Evolutionary conservation across 257 asterid genomes (phyloP).

Genomic region (Echites panduratus): DNA sequence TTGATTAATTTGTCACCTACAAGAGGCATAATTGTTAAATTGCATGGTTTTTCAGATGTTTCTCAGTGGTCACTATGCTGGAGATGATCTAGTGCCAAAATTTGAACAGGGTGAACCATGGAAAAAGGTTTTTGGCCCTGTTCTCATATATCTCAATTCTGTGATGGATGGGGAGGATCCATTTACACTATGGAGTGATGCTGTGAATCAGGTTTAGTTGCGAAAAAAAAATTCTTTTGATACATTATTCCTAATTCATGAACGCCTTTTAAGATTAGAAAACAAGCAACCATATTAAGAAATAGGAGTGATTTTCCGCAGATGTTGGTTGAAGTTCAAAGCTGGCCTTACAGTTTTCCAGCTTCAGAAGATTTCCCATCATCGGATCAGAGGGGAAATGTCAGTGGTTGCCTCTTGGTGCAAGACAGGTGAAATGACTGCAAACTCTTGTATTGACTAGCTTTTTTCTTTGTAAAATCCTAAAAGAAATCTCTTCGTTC

Average conservation of each 20-base stretch:
- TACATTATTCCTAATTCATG: neutral
- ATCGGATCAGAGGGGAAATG: conserved; percentile 46
- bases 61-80: conserved; percentile 75
- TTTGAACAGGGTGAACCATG: conserved; percentile 67
- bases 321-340: conserved; percentile 47
- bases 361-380: conserved; percentile 59
- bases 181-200: conserved; percentile 62
- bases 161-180: conserved; percentile 37
- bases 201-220: conserved; percentile 47
- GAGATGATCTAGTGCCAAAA: conserved; percentile 56
- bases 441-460: neutral
- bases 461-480: neutral
- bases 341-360: conserved; percentile 81
- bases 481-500: neutral
- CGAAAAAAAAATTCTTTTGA: neutral
- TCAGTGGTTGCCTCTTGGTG: conserved; percentile 50
- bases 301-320: conserved; percentile 11
- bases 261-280: neutral
- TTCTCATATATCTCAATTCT: conserved; percentile 62
- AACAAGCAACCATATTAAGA: neutral
- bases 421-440: conserved; percentile 43
- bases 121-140: conserved; percentile 89
- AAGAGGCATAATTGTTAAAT: too few relatives aligned
- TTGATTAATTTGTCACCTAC: neutral
- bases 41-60: conserved; percentile 43